These are phyloP conservation scores for Neofusicoccum umdonicola DNA, from an alignment of 2,329 filamentous ascomycete genomes.

Conservation along the genomic window DNA sequence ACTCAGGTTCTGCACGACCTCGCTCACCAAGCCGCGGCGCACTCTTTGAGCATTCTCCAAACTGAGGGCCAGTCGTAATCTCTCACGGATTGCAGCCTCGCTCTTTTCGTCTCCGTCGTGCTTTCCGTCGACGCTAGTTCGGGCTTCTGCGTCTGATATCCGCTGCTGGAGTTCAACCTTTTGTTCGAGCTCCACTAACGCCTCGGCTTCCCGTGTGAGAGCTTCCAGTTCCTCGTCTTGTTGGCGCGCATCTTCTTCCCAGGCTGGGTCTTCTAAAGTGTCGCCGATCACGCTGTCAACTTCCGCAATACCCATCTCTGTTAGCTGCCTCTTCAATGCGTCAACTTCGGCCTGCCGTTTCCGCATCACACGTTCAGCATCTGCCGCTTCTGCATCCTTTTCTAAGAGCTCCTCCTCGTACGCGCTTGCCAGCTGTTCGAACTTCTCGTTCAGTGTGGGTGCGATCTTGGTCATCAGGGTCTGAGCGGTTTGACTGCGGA, in stretches of 20 bases:
- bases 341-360: constrained; percentile 68
- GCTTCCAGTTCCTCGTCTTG: constrained; percentile 38
- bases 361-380: constrained; percentile 47
- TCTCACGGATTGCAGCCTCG: constrained; percentile 37
- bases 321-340: constrained; percentile 57
- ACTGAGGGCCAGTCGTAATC: constrained; percentile 57
- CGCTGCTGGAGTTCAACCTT: constrained; percentile 37
- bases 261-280: constrained; percentile 36
- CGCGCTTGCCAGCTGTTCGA: constrained; percentile 42
- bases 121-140: neutral
- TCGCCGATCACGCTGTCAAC: constrained; percentile 51
- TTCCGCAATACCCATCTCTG: constrained; percentile 37
- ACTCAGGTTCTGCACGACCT: constrained; percentile 67
- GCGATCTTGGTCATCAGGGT: constrained; percentile 63
- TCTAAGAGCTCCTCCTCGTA: constrained; percentile 76
- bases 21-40: constrained; percentile 61
- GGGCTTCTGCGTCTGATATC: constrained; percentile 14
- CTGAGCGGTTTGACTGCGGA: constrained; percentile 49
- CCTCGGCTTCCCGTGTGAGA: constrained; percentile 40
- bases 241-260: constrained; percentile 37
- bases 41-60: constrained; percentile 58
- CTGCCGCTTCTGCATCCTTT: constrained; percentile 57
- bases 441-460: constrained; percentile 52
- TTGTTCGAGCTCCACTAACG: constrained; percentile 46
- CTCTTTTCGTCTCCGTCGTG: constrained; percentile 4